These are phyloP conservation scores for Fusarium sp. DNA, from an alignment of 2,329 filamentous ascomycete species.

Conservation along the genomic window DNA sequence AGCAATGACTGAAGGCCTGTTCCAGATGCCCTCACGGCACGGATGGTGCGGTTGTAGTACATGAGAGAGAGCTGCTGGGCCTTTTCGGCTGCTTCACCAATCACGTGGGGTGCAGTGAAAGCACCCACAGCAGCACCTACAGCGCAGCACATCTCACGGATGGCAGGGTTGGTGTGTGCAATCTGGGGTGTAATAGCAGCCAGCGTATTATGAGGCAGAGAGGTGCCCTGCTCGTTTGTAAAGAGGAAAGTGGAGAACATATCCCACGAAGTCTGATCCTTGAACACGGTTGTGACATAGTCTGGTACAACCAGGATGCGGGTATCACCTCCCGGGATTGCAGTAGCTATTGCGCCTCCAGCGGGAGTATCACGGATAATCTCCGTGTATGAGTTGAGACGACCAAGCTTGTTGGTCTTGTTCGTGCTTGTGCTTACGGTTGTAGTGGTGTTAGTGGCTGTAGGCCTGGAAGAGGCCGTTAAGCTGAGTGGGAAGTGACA, in stretches of 20 bases:
- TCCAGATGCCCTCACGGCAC: slow-evolving; percentile 9
- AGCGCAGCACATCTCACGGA: slow-evolving; percentile 40
- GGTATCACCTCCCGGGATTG: slow-evolving; percentile 7
- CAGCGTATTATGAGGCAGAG: slow-evolving; percentile 34
- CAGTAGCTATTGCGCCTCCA: background rate
- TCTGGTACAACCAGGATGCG: slow-evolving; percentile 31
- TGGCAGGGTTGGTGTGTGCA: slow-evolving; percentile 25
- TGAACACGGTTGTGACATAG: slow-evolving; percentile 33
- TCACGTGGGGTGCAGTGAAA: slow-evolving; percentile 23
- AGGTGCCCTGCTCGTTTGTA: slow-evolving; percentile 29
- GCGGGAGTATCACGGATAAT: background rate
- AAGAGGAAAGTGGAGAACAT: slow-evolving; percentile 38
- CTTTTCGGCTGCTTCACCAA: slow-evolving; percentile 15
- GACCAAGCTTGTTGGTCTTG: background rate
- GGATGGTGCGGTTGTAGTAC: slow-evolving; percentile 38
- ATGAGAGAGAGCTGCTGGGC: slow-evolving; percentile 23
- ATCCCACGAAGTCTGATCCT: slow-evolving; percentile 39
- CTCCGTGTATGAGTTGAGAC: background rate
- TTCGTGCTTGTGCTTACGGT: background rate
- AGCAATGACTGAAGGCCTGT: background rate
- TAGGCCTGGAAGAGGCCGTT: background rate
- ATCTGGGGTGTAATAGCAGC: slow-evolving; percentile 38
- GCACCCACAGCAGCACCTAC: slow-evolving; percentile 29
- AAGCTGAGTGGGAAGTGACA: slow-evolving; percentile 29
- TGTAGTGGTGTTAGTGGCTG: background rate